Conservation (phyloP, 2,329 filamentous ascomycete genomes). For the Zasmidium cellare region DNA sequence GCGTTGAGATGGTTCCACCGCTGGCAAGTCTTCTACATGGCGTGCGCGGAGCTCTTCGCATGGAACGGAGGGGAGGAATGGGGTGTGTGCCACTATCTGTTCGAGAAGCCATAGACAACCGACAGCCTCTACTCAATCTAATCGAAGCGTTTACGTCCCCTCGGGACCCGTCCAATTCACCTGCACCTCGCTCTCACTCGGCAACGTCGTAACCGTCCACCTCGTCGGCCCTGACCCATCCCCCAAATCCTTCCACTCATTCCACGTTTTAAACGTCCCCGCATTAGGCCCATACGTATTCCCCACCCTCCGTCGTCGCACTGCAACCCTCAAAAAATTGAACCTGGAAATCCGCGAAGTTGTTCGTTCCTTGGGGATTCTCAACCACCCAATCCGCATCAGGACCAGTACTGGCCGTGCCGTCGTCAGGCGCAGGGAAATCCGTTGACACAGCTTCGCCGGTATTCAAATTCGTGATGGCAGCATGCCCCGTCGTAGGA, state of each 20-base stretch:
- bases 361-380: background rate
- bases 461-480: background rate
- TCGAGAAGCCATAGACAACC: constrained; percentile 57
- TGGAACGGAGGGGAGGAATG: constrained; percentile 66
- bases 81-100: constrained; percentile 68
- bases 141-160: background rate
- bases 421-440: background rate
- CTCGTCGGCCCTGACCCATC: background rate
- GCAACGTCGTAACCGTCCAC: background rate
- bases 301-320: background rate
- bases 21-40: constrained; percentile 73
- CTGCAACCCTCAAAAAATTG: background rate
- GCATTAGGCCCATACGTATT: background rate
- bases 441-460: background rate
- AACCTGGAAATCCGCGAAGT: background rate
- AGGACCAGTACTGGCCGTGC: background rate
- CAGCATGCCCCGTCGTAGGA: background rate
- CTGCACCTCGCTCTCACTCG: background rate
- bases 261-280: background rate
- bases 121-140: too few species aligned
- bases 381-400: background rate
- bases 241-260: background rate
- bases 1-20: constrained; percentile 65
- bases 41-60: constrained; percentile 68
- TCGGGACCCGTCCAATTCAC: background rate